Percentiles rank a stretch among this genome's conserved stretches.
Conservation (phyloP, 306 rosid species). For the Cajanus cajan region DNA sequence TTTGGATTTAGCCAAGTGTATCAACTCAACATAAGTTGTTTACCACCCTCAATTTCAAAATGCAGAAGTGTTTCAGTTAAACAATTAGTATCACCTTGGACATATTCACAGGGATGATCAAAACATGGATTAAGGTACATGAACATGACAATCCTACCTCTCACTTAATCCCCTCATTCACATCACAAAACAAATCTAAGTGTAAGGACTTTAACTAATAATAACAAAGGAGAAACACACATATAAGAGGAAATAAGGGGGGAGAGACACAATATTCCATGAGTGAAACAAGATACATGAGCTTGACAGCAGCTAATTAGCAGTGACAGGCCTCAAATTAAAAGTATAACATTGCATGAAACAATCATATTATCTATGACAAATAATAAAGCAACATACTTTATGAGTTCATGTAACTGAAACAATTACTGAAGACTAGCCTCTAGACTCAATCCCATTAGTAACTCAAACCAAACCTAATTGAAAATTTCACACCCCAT, state of each 20-base stretch:
- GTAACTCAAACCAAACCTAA: background rate
- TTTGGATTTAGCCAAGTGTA: background rate
- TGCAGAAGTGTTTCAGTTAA: background rate
- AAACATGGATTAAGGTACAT: background rate
- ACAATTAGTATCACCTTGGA: background rate
- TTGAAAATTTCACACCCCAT: background rate
- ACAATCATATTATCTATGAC: background rate
- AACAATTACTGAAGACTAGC: background rate
- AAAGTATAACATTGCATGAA: background rate
- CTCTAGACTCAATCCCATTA: background rate
- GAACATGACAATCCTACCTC: background rate
- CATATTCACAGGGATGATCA: background rate
- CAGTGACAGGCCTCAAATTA: background rate
- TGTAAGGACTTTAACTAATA: background rate
- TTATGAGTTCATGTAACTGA: background rate
- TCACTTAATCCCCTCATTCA: background rate
- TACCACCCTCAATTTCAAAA: slow-evolving; percentile 7
- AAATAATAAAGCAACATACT: background rate
- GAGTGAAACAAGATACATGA: background rate
- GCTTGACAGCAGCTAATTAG: background rate
- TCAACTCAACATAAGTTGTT: background rate
- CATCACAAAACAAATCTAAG: background rate
- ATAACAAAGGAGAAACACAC: background rate
- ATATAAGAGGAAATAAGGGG: background rate
- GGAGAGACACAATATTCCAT: background rate